These are phyloP conservation scores for Berberis vulgaris DNA, from an alignment of 164 flowering plant species.

Conservation along the genomic window DNA sequence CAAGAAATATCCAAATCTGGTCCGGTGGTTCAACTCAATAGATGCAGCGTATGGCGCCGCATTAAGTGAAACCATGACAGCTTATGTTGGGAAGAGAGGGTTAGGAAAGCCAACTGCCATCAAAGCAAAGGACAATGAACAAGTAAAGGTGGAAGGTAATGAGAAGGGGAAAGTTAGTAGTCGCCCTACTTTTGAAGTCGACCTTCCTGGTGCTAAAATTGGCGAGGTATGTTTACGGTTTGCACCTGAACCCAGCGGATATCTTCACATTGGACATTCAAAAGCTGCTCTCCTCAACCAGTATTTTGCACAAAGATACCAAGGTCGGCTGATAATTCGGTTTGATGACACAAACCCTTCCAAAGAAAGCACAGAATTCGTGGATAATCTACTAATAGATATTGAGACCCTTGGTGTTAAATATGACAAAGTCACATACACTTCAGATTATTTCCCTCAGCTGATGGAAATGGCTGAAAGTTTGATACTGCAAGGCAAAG, in stretches of 20 bases:
- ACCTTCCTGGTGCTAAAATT: conserved; percentile 81
- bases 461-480: conserved; percentile 90
- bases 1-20: conserved; percentile 64
- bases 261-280: conserved; percentile 93
- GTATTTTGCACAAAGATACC: conserved; percentile 78
- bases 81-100: conserved; percentile 58
- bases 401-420: conserved; percentile 81
- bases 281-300: conserved; percentile 88
- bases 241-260: conserved; percentile 99
- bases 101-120: conserved; percentile 35
- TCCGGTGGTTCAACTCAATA: conserved; percentile 80
- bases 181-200: conserved; percentile 46
- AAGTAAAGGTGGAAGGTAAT: conserved; percentile 23
- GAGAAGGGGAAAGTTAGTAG: conserved; percentile 39
- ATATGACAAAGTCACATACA: conserved; percentile 59
- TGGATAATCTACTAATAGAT: conserved; percentile 73
- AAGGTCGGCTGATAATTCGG: conserved; percentile 66
- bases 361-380: conserved; percentile 91
- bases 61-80: conserved; percentile 37
- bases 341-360: conserved; percentile 98
- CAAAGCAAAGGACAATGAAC: conserved; percentile 37
- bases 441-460: conserved; percentile 85
- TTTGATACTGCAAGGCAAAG: conserved; percentile 65
- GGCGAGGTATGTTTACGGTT: conserved; percentile 82
- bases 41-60: conserved; percentile 34